Evolutionary conservation across 1,139 yeast genomes (phyloP).

Genomic region (Blastobotrys raffinosifermentans): DNA sequence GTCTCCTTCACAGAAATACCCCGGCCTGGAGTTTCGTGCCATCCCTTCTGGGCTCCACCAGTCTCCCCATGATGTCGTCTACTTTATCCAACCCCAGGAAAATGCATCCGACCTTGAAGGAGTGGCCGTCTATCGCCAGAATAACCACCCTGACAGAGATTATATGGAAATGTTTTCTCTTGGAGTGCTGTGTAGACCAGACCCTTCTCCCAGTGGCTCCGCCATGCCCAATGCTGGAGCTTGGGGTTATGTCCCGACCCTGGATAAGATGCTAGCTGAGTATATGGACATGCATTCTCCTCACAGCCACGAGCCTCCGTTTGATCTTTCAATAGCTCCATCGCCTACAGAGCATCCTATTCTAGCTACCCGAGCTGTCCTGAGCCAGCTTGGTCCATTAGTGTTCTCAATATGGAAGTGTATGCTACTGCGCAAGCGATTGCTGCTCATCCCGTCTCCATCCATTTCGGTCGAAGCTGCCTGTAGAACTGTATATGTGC

Average conservation of each 20-base stretch:
- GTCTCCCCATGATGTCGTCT: constrained; percentile 46
- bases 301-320: too few species aligned
- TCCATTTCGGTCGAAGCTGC: constrained; percentile 35
- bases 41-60: constrained; percentile 85
- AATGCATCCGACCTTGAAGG: constrained; percentile 36
- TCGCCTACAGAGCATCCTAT: constrained; percentile 43
- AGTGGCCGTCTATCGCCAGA: constrained; percentile 45
- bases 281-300: constrained; percentile 30
- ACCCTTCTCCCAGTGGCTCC: neutral
- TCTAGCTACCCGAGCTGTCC: constrained; percentile 41
- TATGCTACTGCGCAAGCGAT: constrained; percentile 54
- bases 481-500: constrained; percentile 44
- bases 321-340: constrained; percentile 11
- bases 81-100: constrained; percentile 42
- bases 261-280: constrained; percentile 40
- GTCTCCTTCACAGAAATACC: constrained; percentile 25
- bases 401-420: constrained; percentile 67
- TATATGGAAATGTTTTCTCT: constrained; percentile 28
- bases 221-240: constrained; percentile 32
- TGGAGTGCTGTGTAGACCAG: constrained; percentile 24
- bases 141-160: constrained; percentile 20
- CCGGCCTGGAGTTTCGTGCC: constrained; percentile 62
- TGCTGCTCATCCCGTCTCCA: constrained; percentile 45
- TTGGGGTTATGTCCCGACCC: constrained; percentile 49
- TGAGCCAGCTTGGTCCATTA: constrained; percentile 62